These are phyloP conservation scores for Verticillium klebahnii DNA, from an alignment of 2,329 filamentous ascomycete genomes.

Conservation along the genomic window DNA sequence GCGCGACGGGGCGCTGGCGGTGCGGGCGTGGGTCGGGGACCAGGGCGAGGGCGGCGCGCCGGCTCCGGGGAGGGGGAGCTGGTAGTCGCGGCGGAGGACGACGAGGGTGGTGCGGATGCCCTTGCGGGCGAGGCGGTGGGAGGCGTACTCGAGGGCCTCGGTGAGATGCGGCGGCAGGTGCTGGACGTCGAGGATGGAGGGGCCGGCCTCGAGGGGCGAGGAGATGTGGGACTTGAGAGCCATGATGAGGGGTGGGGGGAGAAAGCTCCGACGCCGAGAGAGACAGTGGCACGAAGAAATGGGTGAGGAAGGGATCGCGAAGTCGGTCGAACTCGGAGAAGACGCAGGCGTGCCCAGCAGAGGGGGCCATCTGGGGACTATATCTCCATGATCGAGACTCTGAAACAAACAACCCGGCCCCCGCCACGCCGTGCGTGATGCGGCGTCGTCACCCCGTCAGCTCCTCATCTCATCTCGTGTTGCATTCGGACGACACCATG, in stretches of 20 bases:
- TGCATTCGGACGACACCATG: not conserved
- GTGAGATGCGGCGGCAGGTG: slow-evolving; percentile 51
- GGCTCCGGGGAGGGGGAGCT: slow-evolving; percentile 35
- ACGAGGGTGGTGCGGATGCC: slow-evolving; percentile 53
- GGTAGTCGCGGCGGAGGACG: slow-evolving; percentile 51
- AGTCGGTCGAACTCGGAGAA: too few relatives aligned
- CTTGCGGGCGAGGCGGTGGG: slow-evolving; percentile 50
- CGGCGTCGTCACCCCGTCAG: not conserved
- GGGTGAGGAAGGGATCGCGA: not conserved
- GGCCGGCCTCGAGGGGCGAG: slow-evolving; percentile 58
- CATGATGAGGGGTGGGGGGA: not conserved
- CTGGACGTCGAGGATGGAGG: slow-evolving; percentile 53
- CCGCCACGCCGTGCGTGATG: not conserved
- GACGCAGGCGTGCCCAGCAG: too few relatives aligned
- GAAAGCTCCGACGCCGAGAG: not conserved
- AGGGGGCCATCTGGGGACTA: not conserved
- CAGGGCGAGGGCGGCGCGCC: slow-evolving; percentile 18
- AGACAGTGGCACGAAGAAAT: not conserved
- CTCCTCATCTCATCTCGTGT: not conserved
- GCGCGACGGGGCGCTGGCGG: not conserved
- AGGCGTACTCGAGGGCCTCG: slow-evolving; percentile 54
- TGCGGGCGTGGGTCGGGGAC: slow-evolving; percentile 5
- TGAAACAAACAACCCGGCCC: not conserved
- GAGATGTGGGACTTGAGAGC: slow-evolving; percentile 50
- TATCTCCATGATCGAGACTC: not conserved